Percentiles rank a stretch among this genome's conserved stretches.
These are phyloP conservation scores for Globisporangium okanoganense DNA, from an alignment of 352 stramenopile species.

Conservation along the genomic window DNA sequence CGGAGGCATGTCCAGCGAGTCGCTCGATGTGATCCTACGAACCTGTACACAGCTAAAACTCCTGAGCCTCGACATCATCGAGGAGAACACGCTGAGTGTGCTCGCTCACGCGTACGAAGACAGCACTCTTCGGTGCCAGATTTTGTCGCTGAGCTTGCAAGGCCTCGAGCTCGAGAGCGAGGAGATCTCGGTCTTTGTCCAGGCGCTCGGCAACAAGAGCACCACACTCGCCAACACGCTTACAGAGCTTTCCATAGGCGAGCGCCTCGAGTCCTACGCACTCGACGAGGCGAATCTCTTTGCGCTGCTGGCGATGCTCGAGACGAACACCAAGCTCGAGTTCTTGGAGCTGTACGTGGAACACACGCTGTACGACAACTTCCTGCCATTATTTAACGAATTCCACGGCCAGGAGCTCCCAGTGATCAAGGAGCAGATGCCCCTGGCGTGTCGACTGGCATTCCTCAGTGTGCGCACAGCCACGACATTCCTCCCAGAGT, in stretches of 20 bases:
- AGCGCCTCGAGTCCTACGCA: slow-evolving; percentile 14
- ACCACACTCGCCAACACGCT: background rate
- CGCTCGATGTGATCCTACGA: background rate
- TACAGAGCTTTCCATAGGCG: slow-evolving; percentile 16
- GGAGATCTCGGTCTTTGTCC: slow-evolving; percentile 7
- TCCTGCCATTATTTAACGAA: slow-evolving; percentile 15
- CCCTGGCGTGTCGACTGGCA: slow-evolving; percentile 6
- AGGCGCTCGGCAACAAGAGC: slow-evolving; percentile 4
- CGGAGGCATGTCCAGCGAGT: background rate
- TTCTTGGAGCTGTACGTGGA: slow-evolving; percentile 15
- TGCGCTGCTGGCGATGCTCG: slow-evolving; percentile 14
- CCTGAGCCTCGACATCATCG: slow-evolving; percentile 11
- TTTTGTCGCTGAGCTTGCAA: slow-evolving; percentile 11
- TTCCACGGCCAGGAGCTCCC: slow-evolving; percentile 14
- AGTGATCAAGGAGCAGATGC: slow-evolving; percentile 8
- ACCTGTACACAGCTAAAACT: slow-evolving; percentile 3
- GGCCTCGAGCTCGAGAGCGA: slow-evolving; percentile 17
- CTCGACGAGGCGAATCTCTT: slow-evolving; percentile 21
- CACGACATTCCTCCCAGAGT: background rate
- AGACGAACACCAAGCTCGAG: slow-evolving; percentile 12
- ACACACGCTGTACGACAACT: slow-evolving; percentile 14
- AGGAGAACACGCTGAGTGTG: slow-evolving; percentile 3
- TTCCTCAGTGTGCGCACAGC: slow-evolving; percentile 11
- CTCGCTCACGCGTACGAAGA: slow-evolving; percentile 9
- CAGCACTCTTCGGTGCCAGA: background rate